Evolutionary conservation across 495 filamentous ascomycete species (phyloP), one percentile per base, ranked within the genome.

Genomic region (Tuber microsphaerosporum): DNA sequence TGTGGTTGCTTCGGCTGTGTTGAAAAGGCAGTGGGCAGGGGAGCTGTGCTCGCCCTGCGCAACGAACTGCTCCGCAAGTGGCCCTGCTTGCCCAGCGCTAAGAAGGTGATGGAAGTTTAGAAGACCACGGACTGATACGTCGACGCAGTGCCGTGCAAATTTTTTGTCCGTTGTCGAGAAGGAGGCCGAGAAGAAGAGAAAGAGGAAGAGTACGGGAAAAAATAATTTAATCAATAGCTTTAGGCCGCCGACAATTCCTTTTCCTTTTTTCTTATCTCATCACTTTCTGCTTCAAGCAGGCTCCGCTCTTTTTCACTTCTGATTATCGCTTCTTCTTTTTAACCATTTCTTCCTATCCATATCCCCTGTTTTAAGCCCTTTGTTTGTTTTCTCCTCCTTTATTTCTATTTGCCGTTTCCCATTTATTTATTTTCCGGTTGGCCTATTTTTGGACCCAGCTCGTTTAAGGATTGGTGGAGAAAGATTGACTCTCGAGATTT

Each of bases 121-220:
- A 70, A 78, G 70, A 37, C 43, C 51, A 79, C 77, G 72, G 70
- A 75, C 69, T 71, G 77, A 73, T 75, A 79, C 77, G 70, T 79
- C 76, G 75, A 79, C 41, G 43, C 41, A 44, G 73, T 46, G 48
- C 61, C 69, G 69, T 74, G 71, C 75, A 79, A 70, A 34, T 37
- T 69, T 76, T 43, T 73, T 73, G 22, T 68, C 65, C 16, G 45
- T 70, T 70, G 69, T 37, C 65, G 74, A 75, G 73, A 65, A 73
- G 45, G 61, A 74, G 48, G 71, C 20, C 56, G 56, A 31, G 56
- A 65, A 34, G 56, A 26, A 65, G 56, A 31, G 51, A 65, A 34
- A 65, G 26, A 65, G 26, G 56, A 8, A 65, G 56, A 34, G 26
- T 31, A 31, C 31, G 1, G 56, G 26, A 31, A 61, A 31, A 61